phyloP scores from a whole-genome alignment of 2,329 filamentous ascomycete genomes.

The Alternaria novae-zelandiae region DNA sequence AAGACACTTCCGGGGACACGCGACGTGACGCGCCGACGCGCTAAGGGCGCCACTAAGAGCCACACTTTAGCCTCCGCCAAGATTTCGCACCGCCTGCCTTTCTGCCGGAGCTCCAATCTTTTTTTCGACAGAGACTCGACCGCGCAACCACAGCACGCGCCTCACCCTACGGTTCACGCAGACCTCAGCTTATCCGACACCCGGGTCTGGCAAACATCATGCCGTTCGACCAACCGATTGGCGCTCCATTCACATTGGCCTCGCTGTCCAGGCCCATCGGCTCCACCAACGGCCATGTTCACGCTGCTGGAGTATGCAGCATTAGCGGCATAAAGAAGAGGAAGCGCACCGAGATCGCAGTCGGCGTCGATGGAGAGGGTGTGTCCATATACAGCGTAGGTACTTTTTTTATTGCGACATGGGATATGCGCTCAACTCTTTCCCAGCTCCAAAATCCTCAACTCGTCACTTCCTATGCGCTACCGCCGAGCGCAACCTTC shows the following conservation, averaged over 20 bases:
- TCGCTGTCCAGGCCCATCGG: conserved; percentile 53
- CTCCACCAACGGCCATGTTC: conserved; percentile 47
- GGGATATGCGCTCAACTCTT: conserved; percentile 14
- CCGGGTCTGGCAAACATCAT: conserved; percentile 41
- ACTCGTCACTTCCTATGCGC: conserved; percentile 65
- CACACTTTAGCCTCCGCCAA: conserved; percentile 21
- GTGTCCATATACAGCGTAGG: conserved; percentile 68
- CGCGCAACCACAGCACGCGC: conserved; percentile 19
- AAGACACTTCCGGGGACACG: conserved; percentile 10
- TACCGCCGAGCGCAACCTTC: conserved; percentile 66
- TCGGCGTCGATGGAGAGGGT: conserved; percentile 66
- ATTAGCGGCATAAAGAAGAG: conserved; percentile 63
- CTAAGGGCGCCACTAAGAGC: conserved; percentile 9
- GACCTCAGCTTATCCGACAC: conserved; percentile 17
- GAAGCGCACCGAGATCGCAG: conserved; percentile 67
- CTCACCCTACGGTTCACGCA: conserved; percentile 29
- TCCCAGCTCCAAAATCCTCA: conserved; percentile 65
- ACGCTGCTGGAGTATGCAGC: conserved; percentile 58
- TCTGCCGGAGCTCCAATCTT: conserved; percentile 31
- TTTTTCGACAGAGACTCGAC: conserved; percentile 26
- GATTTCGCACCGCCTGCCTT: conserved; percentile 20
- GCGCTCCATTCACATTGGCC: conserved; percentile 51
- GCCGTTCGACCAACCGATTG: conserved; percentile 46
- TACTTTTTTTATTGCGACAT: conserved; percentile 3
- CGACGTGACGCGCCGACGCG: conserved; percentile 24